Conservation (phyloP, 2,329 filamentous ascomycete species). For the Diatrype stigma region DNA sequence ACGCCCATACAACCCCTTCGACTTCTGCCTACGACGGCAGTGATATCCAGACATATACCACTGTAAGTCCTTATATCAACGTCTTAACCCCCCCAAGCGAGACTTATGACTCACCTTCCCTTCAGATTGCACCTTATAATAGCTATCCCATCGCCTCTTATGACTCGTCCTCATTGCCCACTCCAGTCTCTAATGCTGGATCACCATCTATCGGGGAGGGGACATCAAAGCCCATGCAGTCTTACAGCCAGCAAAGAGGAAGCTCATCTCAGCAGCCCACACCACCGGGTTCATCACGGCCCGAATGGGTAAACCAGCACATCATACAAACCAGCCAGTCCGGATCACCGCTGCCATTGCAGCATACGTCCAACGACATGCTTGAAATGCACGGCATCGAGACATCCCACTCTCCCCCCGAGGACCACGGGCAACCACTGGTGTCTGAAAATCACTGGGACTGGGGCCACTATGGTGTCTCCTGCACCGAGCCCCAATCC, state of each 20-base stretch:
- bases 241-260: conserved; percentile 35
- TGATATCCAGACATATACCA: conserved; percentile 23
- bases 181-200: conserved; percentile 45
- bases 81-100: conserved; percentile 1
- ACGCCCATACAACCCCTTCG: conserved; percentile 17
- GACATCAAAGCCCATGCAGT: conserved; percentile 34
- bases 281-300: conserved; percentile 43
- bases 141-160: conserved; percentile 31
- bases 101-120: no score
- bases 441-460: conserved; percentile 28
- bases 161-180: conserved; percentile 41
- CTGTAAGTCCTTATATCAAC: conserved; percentile 20
- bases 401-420: conserved; percentile 22
- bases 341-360: conserved; percentile 42
- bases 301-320: conserved; percentile 42
- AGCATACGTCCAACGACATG: conserved; percentile 33
- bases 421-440: conserved; percentile 27
- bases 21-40: conserved; percentile 21
- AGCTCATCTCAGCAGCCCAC: conserved; percentile 40
- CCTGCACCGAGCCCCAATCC: conserved; percentile 21
- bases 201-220: conserved; percentile 45
- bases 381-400: conserved; percentile 36
- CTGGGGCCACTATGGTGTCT: conserved; percentile 34
- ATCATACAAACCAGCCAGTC: conserved; percentile 38
- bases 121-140: conserved; percentile 34